Base-by-base conservation (phyloP, 164 flowering plant genomes). In the Vitis labrusca region DNA sequence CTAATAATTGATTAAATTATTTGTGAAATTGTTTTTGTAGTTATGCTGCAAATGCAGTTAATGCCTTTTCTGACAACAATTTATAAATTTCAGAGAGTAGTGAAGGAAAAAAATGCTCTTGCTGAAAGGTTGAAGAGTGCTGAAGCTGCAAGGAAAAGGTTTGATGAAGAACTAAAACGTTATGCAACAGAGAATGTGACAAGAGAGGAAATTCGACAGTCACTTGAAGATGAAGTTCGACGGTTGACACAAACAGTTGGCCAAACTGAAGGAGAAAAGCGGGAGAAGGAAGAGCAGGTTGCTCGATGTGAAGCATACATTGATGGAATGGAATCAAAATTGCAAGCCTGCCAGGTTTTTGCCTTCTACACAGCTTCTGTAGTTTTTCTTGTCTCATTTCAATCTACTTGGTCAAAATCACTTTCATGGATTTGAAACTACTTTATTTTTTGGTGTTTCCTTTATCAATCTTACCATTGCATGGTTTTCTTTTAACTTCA, bases 221-320 rank as follows among this genome's bases (percentile, higher is more conserved):
- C 98, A 55, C 97, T 96, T 29, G 98, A 96, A 83, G 95, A 92
- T 77, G 98, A 93, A 80, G 89, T 96, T 68, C 92, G 89, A 23
- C 75, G 93, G 66, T 76, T 96, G 83, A 96, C 88, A 29, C 82
- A 93, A 79, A 87, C 98, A 19, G 98, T 89, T 66, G 99, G 95
- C 61, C 91, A 96, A 76, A 92, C 97, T 61, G 97, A 88, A 85
- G 97, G 86, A 68, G 95, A 91, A 73, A 93, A 92, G 77, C 76
- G 94, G 68, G 98, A 93, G 74, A 96, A 96, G 78, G 99, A 96
- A 80, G 97, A 90, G 73, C 97, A 93, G 78, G 88, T 96, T 84
- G 88, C 93, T 77, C 86, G 95, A 32, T 93, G 97, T 82, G 98
- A 96, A 79, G 91, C 92, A 10, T 96, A 88, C 77, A 93, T 96